Base-by-base conservation (phyloP, 2,329 filamentous ascomycete genomes). In the Aspergillus phoenicis region DNA sequence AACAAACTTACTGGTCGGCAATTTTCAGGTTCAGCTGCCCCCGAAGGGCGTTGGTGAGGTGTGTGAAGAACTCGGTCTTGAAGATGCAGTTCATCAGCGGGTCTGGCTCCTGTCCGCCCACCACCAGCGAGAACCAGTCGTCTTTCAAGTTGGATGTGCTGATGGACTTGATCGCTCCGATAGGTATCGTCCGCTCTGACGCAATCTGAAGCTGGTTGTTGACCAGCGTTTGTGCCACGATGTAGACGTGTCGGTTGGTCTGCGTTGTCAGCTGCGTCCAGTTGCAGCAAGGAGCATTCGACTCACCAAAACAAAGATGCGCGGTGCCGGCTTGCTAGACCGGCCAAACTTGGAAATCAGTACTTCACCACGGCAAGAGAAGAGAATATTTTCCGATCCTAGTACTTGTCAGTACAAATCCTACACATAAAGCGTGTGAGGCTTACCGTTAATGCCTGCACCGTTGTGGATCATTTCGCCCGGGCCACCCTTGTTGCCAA, bases 61-160 rank as follows among this genome's bases (percentile, higher is more conserved):
- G 93, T 0, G 94, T 96, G 73, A 98, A 96, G 77, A 99, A 89
- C 73, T 99, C 95, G 0, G 95, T 99, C 82, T 99, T 99, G 77
- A 99, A 88, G 20, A 97, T 81, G 73, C 95, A 99, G 78, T 89
- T 96, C 71, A 99, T 78, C 22, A 99, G 83, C n/a, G 95, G 93
- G 76, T 99, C 95, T 0, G 95, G 84, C 74, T 98, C 94, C 73
- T 96, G 92, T 8, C 89, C 89, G 33, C 93, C 92, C 48, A 96
- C 85, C 3, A 93, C 91, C 38, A 99, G 82, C 1, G 94, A 92
- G 77, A 99, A 97, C 95, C 95, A 99, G 77, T 99, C 95, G 70
- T 99, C 95, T 65, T 91, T 91, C 62, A 91, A 80, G 15, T 85
- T 91, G 2, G 94, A 97, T 5, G 86, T 82, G 70, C 91, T 87